Evolutionary conservation across 176 grass and related monocot species (phyloP), one percentile per base, ranked within the genome.

Genomic region (Alopecurus myosuroides): DNA sequence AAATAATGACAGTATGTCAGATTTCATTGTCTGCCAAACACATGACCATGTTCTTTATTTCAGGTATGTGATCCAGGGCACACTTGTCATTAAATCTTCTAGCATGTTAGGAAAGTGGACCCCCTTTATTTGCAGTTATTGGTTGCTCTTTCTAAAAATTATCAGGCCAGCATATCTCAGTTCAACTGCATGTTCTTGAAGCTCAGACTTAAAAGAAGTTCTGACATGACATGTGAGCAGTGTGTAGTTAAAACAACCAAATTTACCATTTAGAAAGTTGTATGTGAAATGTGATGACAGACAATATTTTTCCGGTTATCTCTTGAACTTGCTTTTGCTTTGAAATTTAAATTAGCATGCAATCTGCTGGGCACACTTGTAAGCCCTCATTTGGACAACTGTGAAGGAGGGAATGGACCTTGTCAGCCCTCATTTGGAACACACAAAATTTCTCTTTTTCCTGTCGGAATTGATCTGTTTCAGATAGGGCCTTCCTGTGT

Each of bases 21-120:
- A 98, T 74, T 98, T 98, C 83, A 93, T 98, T 78, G 96, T 92
- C 56, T 98, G 96, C 75, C 93, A 95, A 81, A 90, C 71, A 15
- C 96, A 98, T 25, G 93, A 98, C 72, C 89, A 98, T 63, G 75
- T 98, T 79, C 93, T 98, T 78, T 98, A 94, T 88, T 98, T 98
- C 89, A 98, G 97, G 97, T 98, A 91, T 76, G 71, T 82, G 42
- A 69, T 60, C 41, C 28, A 34, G 56, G 48, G 25, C 8, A 28
- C 33, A 76, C 79, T 51, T 46, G 6, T 66, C 15, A 40, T 42
- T 58, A 68, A 30, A 46, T 79, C 7, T 48, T 65, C 71, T 77
- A 70, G 37, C 82, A 25, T 80, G 9, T 75, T 74, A 19, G 15
- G 39, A 80, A 39, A 52, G 18, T 51, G 10, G 72, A 76, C 31